These are phyloP conservation scores for Strigomonas culicis DNA, from an alignment of 208 protist species.

Conservation along the genomic window DNA sequence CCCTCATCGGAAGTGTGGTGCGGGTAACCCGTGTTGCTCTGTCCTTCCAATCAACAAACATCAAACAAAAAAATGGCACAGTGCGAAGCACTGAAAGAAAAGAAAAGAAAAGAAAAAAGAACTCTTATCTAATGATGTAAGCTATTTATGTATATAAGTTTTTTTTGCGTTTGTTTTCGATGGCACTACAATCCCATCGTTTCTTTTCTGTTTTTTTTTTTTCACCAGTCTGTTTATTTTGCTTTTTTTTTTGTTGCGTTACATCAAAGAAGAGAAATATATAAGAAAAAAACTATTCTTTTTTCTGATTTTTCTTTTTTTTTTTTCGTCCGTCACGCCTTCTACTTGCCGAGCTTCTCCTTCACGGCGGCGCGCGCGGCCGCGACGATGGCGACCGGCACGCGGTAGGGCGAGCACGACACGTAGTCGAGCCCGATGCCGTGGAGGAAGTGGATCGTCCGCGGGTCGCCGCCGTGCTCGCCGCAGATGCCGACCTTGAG, in stretches of 20 bases:
- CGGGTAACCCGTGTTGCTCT: too few relatives aligned
- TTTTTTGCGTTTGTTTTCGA: too few relatives aligned
- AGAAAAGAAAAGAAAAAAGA: slow-evolving; percentile 16
- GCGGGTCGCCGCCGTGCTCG: slow-evolving; percentile 94
- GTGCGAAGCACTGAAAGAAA: slow-evolving; percentile 4
- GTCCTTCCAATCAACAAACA: too few relatives aligned
- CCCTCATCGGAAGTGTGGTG: too few relatives aligned
- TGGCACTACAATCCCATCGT: background rate
- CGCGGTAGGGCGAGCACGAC: slow-evolving; percentile 94
- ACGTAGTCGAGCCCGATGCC: slow-evolving; percentile 91
- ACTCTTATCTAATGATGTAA: too few relatives aligned
- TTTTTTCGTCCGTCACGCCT: slow-evolving; percentile 16
- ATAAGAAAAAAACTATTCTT: slow-evolving; percentile 3
- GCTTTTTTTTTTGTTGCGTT: background rate
- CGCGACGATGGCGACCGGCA: slow-evolving; percentile 93
- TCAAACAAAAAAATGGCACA: slow-evolving; percentile 14
- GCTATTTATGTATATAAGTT: slow-evolving; percentile 6
- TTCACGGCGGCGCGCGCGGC: slow-evolving; percentile 92
- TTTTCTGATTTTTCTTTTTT: slow-evolving; percentile 12
- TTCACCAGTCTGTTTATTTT: background rate
- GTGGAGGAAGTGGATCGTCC: slow-evolving; percentile 93
- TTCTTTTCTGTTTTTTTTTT: slow-evolving; percentile 3
- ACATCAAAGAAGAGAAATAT: background rate
- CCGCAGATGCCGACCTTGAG: slow-evolving; percentile 94
- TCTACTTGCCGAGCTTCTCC: slow-evolving; percentile 51